Conservation (phyloP, 352 stramenopile species). For the Globisporangium acanthophoron region DNA sequence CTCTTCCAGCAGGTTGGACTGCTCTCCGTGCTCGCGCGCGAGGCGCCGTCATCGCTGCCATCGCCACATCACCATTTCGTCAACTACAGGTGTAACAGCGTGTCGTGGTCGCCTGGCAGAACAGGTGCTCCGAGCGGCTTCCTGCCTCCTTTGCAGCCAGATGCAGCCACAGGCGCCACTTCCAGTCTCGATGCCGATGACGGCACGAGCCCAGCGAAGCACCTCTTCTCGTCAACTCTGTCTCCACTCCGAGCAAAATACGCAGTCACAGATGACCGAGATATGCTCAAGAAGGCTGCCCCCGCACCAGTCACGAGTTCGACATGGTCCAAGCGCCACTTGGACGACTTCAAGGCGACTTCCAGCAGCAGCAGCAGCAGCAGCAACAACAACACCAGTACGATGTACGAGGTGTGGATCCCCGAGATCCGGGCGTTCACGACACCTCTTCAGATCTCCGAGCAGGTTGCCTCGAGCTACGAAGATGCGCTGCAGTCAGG, state of each 20-base stretch:
- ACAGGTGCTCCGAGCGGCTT: background rate
- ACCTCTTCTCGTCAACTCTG: conserved; percentile 10
- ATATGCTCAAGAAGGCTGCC: background rate
- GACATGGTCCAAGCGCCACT: background rate
- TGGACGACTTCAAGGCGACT: background rate
- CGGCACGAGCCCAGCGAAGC: background rate
- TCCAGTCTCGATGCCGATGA: background rate
- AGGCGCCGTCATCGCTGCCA: background rate
- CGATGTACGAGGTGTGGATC: conserved; percentile 21
- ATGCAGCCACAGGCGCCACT: background rate
- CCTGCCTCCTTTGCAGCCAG: background rate
- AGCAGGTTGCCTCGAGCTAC: conserved; percentile 21
- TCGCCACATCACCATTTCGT: background rate
- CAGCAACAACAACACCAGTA: background rate
- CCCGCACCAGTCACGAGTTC: background rate
- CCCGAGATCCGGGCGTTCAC: conserved; percentile 19
- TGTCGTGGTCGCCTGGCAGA: background rate
- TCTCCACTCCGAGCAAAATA: conserved; percentile 10
- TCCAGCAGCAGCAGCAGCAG: background rate
- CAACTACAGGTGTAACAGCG: background rate
- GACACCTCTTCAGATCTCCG: conserved; percentile 30
- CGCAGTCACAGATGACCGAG: background rate
- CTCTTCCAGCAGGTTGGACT: conserved; percentile 52
- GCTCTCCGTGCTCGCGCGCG: conserved; percentile 19
- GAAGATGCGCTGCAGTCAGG: background rate